These are phyloP conservation scores for Zostera marina DNA, from an alignment of 116 monocot genomes.

Conservation along the genomic window DNA sequence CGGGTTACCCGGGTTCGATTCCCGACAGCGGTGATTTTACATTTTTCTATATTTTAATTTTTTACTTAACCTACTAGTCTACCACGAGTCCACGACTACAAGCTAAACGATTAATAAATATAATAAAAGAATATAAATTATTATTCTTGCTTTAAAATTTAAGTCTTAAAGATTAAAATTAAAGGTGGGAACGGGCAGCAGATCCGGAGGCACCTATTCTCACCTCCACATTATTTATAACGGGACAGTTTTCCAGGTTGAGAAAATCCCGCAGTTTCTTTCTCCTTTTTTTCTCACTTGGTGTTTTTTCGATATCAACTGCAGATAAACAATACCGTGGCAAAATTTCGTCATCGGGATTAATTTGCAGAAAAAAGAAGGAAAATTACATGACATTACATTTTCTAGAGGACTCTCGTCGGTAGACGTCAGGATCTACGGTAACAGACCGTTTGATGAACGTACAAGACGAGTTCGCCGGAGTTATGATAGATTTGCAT, in stretches of 20 bases:
- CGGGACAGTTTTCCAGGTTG: not conserved
- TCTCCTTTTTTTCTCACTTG: not conserved
- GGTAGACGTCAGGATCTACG: not conserved
- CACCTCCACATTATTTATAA: too few relatives aligned
- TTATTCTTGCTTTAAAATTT: too few relatives aligned
- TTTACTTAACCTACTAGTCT: too few relatives aligned
- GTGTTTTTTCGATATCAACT: not conserved
- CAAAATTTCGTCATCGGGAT: not conserved
- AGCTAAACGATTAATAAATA: too few relatives aligned
- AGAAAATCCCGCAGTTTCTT: conserved; percentile 1
- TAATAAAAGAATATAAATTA: too few relatives aligned
- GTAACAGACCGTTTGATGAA: not conserved
- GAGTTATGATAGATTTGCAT: not conserved
- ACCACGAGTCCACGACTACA: too few relatives aligned
- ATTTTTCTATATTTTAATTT: too few relatives aligned
- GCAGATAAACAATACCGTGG: not conserved
- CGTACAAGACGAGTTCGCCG: not conserved
- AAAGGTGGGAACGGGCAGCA: too few relatives aligned
- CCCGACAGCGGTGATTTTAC: conserved; percentile 46
- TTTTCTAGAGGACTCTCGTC: not conserved
- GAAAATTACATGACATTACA: not conserved
- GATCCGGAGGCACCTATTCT: too few relatives aligned
- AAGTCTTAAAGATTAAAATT: too few relatives aligned
- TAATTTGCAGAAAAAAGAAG: not conserved
- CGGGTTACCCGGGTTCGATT: conserved; percentile 91